Conservation (phyloP, 352 stramenopile genomes). For the Globisporangium canariense region DNA sequence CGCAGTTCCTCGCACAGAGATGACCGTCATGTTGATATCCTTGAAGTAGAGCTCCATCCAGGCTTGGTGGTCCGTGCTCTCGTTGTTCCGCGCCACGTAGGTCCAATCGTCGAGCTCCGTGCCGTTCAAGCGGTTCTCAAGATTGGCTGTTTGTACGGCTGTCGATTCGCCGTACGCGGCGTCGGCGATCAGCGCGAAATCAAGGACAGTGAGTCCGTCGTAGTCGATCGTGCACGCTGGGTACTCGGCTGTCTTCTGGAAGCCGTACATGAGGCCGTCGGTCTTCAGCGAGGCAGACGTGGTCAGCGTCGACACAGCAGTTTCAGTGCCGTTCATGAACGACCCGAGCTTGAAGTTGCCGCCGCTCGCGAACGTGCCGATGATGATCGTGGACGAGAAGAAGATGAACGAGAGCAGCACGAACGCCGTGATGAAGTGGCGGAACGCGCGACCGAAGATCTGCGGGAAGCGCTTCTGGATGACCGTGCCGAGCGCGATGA, state of each 20-base stretch:
- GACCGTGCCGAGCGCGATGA: slow-evolving; percentile 62
- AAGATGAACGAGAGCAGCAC: slow-evolving; percentile 77
- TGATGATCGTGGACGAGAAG: slow-evolving; percentile 76
- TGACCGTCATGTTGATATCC: slow-evolving; percentile 77
- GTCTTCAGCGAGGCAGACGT: slow-evolving; percentile 30
- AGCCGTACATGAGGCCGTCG: slow-evolving; percentile 42
- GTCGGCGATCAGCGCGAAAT: slow-evolving; percentile 78
- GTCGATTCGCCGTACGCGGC: slow-evolving; percentile 70
- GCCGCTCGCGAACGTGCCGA: slow-evolving; percentile 68
- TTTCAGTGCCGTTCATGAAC: slow-evolving; percentile 40
- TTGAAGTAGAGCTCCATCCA: slow-evolving; percentile 84
- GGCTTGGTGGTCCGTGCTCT: slow-evolving; percentile 61
- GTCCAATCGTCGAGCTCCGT: slow-evolving; percentile 66
- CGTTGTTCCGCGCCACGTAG: slow-evolving; percentile 72
- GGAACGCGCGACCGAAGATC: slow-evolving; percentile 71
- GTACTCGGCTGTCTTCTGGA: slow-evolving; percentile 56
- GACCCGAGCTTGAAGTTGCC: slow-evolving; percentile 48
- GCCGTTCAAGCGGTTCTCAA: slow-evolving; percentile 77
- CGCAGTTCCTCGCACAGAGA: slow-evolving; percentile 74
- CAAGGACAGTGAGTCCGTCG: slow-evolving; percentile 53
- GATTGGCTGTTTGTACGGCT: slow-evolving; percentile 46
- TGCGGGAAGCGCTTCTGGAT: slow-evolving; percentile 73
- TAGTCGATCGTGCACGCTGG: slow-evolving; percentile 72
- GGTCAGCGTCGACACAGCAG: slow-evolving; percentile 23
- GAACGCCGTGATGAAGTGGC: slow-evolving; percentile 71